Evolutionary conservation across 176 grass and related monocot species (phyloP), one percentile per base, ranked within the genome.

Genomic region (Zizania latifolia): DNA sequence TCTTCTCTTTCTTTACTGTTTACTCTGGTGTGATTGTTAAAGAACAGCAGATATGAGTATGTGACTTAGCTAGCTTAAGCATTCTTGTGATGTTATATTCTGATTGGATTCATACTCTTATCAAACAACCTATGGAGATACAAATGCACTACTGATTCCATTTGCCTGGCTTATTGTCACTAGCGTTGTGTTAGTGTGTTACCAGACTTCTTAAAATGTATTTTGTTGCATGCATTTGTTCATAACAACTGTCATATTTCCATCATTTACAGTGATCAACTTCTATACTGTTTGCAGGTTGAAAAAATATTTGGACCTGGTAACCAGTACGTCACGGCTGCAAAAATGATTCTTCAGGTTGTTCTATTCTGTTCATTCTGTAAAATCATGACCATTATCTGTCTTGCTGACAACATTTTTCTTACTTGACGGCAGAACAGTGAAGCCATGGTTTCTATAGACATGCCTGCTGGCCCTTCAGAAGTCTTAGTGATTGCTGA

Each of bases 341-440:
- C 94, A 51, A 98, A 98, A 94, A 98, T 98, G 94, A 98, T 98
- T 89, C 90, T 98, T 77, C 94, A 98, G 80, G 94, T 98, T 83
- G 94, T 98, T 83, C 48, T 78, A 16, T 33, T 82, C 32, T 81
- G 19, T 16, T 78, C 55, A 30, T 72, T 69, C 51, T 5, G 3
- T 62, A 26, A 35, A 58, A 86, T 34, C 4, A 37, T 53, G 17
- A 23, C 14, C 40, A 60, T 41, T 37, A 51, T 63, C 27, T 71
- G 10, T 22, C 46, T 60, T 70, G 45, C 3, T 38, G 40, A 34
- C 13, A 72, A 44, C 1, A 67, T 84, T 35, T 45, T 78, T 84
- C 21, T 80, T 59, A 16, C 65, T 89, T 70, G 73, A 71, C 54
- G 74, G 63, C 91, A 98, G 94, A 98, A 98, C 83, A 98, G 94